Conservation (phyloP, 345 rosid genomes). For the Salix koriyanagi region DNA sequence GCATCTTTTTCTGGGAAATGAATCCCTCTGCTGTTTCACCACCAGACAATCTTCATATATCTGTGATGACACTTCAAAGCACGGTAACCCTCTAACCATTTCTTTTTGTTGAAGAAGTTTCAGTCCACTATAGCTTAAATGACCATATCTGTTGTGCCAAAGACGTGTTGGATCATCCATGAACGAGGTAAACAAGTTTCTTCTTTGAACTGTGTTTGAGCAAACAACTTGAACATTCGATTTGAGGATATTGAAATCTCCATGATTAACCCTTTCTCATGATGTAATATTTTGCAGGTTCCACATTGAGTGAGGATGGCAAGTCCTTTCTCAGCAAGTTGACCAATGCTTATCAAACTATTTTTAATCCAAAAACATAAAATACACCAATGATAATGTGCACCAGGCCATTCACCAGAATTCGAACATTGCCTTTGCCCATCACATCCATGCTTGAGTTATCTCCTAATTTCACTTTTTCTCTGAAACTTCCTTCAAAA, state of each 20-base stretch:
- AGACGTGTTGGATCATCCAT: not conserved
- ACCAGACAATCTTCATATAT: not conserved
- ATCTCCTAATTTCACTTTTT: not conserved
- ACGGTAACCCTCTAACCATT: not conserved
- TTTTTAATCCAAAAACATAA: not conserved
- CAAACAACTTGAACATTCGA: not conserved
- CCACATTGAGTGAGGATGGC: not conserved
- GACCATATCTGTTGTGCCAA: constrained; percentile 3
- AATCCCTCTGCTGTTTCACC: not conserved
- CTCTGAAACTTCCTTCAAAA: not conserved
- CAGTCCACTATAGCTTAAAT: not conserved
- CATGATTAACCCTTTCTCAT: not conserved
- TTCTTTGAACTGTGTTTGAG: not conserved
- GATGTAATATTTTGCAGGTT: not conserved
- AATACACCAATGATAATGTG: not conserved
- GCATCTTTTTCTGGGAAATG: not conserved
- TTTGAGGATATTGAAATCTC: not conserved
- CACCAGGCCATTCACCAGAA: not conserved
- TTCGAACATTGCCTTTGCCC: not conserved
- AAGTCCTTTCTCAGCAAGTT: not conserved
- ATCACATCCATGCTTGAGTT: not conserved
- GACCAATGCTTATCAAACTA: not conserved
- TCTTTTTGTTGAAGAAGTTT: not conserved
- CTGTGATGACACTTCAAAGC: not conserved
- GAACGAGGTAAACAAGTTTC: not conserved